phyloP scores from a whole-genome alignment of 148 eudicot species.

The Simmondsia chinensis region DNA sequence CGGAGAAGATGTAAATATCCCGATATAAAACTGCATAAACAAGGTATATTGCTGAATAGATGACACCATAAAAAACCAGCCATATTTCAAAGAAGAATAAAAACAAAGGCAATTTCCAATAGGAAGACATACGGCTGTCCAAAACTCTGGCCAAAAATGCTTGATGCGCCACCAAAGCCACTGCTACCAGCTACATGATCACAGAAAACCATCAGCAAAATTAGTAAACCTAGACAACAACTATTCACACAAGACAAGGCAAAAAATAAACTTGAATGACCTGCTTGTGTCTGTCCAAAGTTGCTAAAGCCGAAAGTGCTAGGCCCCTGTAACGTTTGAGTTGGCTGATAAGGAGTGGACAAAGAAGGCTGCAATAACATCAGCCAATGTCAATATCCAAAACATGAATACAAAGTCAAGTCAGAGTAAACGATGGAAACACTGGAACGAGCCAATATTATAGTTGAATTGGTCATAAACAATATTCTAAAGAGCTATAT shows the following conservation, averaged over 20 bases:
- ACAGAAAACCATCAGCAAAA: conserved; percentile 8
- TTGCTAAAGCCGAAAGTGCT: conserved; percentile 52
- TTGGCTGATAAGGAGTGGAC: conserved; percentile 54
- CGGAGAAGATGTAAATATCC: no score
- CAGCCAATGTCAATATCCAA: no score
- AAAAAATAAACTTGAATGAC: conserved; percentile 12
- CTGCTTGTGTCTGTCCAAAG: conserved; percentile 67
- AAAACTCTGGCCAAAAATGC: conserved; percentile 56
- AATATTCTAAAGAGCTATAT: no score
- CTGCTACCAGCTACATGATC: conserved; percentile 30
- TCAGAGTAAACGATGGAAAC: no score
- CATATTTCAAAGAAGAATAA: no score
- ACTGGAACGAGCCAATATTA: no score
- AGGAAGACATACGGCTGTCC: conserved; percentile 61
- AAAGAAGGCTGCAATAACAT: conserved; percentile 72
- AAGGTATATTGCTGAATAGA: no score
- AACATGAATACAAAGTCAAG: no score
- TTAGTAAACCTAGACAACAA: background rate
- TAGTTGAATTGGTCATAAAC: no score
- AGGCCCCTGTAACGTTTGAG: conserved; percentile 44
- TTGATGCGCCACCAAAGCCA: conserved; percentile 51
- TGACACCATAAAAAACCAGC: no score
- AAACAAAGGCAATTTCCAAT: conserved; percentile 2
- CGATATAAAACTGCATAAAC: no score
- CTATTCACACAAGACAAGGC: background rate